Evolutionary conservation across 2,329 filamentous ascomycete species (phyloP).

Genomic region (Trichoderma koningii): DNA sequence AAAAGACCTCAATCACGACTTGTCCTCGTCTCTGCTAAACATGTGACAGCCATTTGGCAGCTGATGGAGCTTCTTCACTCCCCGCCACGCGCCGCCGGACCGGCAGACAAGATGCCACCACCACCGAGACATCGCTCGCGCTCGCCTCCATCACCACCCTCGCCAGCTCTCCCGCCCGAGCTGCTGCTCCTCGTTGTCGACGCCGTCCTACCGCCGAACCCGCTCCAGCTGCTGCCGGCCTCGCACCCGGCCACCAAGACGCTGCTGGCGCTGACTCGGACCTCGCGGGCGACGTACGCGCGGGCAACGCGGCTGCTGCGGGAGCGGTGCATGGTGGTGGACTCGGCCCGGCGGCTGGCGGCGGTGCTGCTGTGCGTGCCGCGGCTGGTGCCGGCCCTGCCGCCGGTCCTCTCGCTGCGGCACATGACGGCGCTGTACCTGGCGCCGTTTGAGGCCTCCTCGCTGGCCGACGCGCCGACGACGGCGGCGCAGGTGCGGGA

Average conservation of each 20-base stretch:
- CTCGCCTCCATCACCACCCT: not conserved
- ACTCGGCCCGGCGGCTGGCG: conserved; percentile 42
- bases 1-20: not conserved
- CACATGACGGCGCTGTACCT: conserved; percentile 47
- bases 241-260: conserved; percentile 47
- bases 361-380: conserved; percentile 41
- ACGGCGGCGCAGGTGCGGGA: conserved; percentile 46
- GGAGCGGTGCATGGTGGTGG: conserved; percentile 49
- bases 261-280: conserved; percentile 47
- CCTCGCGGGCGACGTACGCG: conserved; percentile 46
- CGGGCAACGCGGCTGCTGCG: conserved; percentile 48
- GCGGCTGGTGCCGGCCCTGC: conserved; percentile 37
- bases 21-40: conserved; percentile 4
- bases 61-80: conserved; percentile 28
- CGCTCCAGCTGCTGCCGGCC: conserved; percentile 39
- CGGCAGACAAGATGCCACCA: not conserved
- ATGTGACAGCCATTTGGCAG: conserved; percentile 20
- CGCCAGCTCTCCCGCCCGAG: conserved; percentile 39
- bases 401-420: conserved; percentile 36
- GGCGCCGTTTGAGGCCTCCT: conserved; percentile 40
- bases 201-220: conserved; percentile 39
- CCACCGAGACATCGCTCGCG: not conserved
- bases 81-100: not conserved
- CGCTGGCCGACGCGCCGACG: conserved; percentile 42
- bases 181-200: conserved; percentile 43